phyloP scores from a whole-genome alignment of 345 rosid species.

The Salix koriyanagi region DNA sequence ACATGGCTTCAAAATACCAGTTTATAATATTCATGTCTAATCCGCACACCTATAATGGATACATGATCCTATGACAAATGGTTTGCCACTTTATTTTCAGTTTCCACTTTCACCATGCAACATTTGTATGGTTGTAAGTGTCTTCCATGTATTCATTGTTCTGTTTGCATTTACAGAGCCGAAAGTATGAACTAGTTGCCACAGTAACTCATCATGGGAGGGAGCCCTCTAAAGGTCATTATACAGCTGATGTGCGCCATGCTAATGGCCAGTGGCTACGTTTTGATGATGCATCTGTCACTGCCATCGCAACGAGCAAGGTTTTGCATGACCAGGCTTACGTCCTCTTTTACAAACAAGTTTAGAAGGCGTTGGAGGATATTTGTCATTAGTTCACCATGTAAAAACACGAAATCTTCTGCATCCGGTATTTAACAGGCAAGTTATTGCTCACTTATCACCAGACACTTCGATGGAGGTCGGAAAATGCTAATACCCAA shows the following conservation, averaged over 20 bases:
- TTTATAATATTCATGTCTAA: background rate
- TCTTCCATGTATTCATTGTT: background rate
- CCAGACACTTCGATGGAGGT: too few species aligned
- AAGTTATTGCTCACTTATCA: background rate
- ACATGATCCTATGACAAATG: background rate
- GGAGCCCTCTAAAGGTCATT: slow-evolving; percentile 92
- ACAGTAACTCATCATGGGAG: slow-evolving; percentile 90
- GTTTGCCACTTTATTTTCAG: background rate
- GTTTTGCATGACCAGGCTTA: slow-evolving; percentile 93
- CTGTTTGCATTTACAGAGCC: slow-evolving; percentile 43
- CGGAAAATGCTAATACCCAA: too few species aligned
- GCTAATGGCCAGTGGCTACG: slow-evolving; percentile 75
- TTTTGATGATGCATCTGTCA: slow-evolving; percentile 76
- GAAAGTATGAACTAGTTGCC: slow-evolving; percentile 86
- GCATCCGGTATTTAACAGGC: background rate
- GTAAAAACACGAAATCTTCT: background rate
- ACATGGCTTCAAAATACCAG: background rate
- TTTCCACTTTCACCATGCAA: background rate
- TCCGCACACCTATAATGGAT: background rate
- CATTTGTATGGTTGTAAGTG: background rate
- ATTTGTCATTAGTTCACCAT: background rate
- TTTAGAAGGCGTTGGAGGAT: slow-evolving; percentile 30
- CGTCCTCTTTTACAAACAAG: slow-evolving; percentile 81
- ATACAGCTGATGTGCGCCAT: slow-evolving; percentile 73
- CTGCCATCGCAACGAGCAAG: slow-evolving; percentile 52